phyloP scores from a whole-genome alignment of 345 rosid genomes.

The Aquilaria sinensis region DNA sequence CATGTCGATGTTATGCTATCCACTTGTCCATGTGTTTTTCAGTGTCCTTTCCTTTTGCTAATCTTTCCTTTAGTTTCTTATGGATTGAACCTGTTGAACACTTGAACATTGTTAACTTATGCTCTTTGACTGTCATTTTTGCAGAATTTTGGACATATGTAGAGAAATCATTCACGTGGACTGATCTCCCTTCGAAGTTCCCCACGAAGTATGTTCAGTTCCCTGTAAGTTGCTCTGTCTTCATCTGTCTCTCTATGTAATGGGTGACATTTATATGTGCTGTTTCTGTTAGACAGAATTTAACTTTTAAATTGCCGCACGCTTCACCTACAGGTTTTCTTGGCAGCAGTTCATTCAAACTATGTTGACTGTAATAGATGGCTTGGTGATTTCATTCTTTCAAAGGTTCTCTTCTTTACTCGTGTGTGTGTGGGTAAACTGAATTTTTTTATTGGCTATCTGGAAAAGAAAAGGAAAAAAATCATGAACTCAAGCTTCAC shows the following conservation, averaged over 20 bases:
- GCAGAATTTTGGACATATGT: constrained; percentile 95
- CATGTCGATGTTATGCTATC: no score
- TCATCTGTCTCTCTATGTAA: constrained; percentile 8
- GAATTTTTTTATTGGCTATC: no score
- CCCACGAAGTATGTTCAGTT: constrained; percentile 94
- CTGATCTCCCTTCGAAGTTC: constrained; percentile 82
- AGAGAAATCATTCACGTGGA: constrained; percentile 95
- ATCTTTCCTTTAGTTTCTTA: neutral
- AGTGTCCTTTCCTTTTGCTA: neutral
- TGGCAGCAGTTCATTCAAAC: constrained; percentile 92
- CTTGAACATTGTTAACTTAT: neutral
- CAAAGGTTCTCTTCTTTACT: constrained; percentile 53
- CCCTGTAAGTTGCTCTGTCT: constrained; percentile 53
- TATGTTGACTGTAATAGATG: constrained; percentile 93
- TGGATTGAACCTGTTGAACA: neutral
- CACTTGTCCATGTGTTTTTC: no score
- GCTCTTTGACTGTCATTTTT: constrained; percentile 14
- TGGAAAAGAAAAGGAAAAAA: no score
- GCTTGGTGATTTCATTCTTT: constrained; percentile 90
- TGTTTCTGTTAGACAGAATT: neutral
- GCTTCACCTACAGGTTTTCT: constrained; percentile 55
- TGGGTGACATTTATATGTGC: neutral
- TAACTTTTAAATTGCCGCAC: constrained; percentile 1
- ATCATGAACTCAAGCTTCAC: no score
- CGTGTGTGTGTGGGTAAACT: no score